Evolutionary conservation across 164 flowering plant species (phyloP).

Genomic region (Dillenia suffruticosa): DNA sequence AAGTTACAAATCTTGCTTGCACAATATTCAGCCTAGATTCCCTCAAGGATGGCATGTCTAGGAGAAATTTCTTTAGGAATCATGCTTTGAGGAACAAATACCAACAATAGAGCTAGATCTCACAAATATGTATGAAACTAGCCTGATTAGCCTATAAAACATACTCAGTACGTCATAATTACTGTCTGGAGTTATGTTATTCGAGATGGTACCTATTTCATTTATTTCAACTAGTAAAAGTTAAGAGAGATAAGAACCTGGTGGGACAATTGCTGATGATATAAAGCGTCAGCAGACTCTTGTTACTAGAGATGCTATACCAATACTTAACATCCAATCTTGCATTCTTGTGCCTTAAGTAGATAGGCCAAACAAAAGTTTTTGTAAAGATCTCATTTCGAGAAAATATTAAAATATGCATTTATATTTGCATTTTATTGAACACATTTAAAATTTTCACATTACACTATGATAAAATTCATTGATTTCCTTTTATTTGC

Average conservation of each 20-base stretch:
- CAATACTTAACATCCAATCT: conserved; percentile 92
- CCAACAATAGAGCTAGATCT: background rate
- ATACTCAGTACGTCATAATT: too few relatives aligned
- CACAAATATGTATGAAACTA: background rate
- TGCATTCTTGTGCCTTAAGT: conserved; percentile 61
- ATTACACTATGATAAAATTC: too few relatives aligned
- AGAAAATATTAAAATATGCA: too few relatives aligned
- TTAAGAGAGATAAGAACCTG: conserved; percentile 50
- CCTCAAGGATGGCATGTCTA: background rate
- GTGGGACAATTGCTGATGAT: conserved; percentile 94
- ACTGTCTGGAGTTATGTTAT: too few relatives aligned
- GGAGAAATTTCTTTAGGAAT: background rate
- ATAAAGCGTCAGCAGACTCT: conserved; percentile 93
- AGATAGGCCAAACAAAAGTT: conserved; percentile 70
- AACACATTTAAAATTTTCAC: too few relatives aligned
- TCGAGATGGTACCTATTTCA: too few relatives aligned
- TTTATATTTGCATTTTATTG: too few relatives aligned
- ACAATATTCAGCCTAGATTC: background rate
- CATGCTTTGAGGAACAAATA: background rate
- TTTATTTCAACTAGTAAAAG: too few relatives aligned
- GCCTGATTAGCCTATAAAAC: too few relatives aligned
- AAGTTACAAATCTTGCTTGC: background rate
- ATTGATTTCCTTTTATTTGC: too few relatives aligned
- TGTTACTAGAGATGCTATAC: conserved; percentile 95
- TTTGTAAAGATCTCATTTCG: too few relatives aligned